Evolutionary conservation across 1,139 yeast genomes (phyloP).

Genomic region (Geotrichum europaeum): DNA sequence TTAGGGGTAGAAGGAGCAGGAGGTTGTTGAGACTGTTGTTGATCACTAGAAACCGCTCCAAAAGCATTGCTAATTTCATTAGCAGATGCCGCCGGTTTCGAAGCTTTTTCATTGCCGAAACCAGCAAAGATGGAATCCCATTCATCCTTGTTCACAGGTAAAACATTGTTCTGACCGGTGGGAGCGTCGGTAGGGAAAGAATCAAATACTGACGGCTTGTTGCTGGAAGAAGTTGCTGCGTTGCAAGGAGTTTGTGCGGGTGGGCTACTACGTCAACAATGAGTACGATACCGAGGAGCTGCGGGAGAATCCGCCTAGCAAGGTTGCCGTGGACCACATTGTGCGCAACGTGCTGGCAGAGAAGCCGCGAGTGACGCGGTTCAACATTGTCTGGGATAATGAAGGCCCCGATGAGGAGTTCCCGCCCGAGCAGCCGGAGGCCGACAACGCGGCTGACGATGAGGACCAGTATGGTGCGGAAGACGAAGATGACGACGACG

Average conservation of each 20-base stretch:
- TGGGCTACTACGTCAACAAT: slow-evolving; percentile 94
- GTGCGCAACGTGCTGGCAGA: slow-evolving; percentile 93
- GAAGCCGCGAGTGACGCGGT: slow-evolving; percentile 94
- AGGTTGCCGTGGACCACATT: slow-evolving; percentile 90
- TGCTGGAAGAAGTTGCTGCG: not conserved
- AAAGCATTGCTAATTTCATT: slow-evolving; percentile 27
- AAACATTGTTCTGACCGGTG: not conserved
- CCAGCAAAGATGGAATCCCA: slow-evolving; percentile 96
- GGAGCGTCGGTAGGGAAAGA: not conserved
- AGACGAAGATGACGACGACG: slow-evolving; percentile 32
- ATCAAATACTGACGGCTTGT: not conserved
- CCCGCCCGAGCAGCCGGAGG: slow-evolving; percentile 70
- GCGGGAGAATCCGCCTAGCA: slow-evolving; percentile 88
- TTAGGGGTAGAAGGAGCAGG: slow-evolving; percentile 16
- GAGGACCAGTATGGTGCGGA: slow-evolving; percentile 37
- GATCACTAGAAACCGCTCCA: slow-evolving; percentile 14
- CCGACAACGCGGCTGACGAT: slow-evolving; percentile 41
- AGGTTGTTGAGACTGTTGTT: slow-evolving; percentile 10
- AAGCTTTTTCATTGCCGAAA: slow-evolving; percentile 33
- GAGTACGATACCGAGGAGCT: slow-evolving; percentile 92
- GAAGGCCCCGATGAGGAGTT: slow-evolving; percentile 60
- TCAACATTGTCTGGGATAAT: slow-evolving; percentile 85
- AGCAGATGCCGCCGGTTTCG: slow-evolving; percentile 17
- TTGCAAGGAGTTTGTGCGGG: slow-evolving; percentile 81
- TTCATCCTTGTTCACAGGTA: slow-evolving; percentile 49